Evolutionary conservation across 2,329 filamentous ascomycete species (phyloP).

Genomic region (Venturiaceae sp.): DNA sequence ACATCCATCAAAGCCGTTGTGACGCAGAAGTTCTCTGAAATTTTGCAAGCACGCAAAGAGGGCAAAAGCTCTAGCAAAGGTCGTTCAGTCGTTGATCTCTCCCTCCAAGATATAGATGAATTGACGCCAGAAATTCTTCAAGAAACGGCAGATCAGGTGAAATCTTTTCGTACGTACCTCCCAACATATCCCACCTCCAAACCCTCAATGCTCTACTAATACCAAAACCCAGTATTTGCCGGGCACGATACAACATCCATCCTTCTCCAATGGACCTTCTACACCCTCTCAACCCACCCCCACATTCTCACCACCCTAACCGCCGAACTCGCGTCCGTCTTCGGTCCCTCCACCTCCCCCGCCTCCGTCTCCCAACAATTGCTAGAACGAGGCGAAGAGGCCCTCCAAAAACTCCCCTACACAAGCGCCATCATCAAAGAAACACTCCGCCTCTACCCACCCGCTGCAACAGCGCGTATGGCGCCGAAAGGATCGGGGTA

Average conservation of each 20-base stretch:
- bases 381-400: slow-evolving; percentile 10
- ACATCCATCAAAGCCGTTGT: slow-evolving; percentile 14
- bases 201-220: no score
- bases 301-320: slow-evolving; percentile 21
- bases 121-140: slow-evolving; percentile 9
- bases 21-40: slow-evolving; percentile 10
- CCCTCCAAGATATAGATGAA: background rate
- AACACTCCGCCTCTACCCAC: slow-evolving; percentile 41
- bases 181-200: no score
- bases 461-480: slow-evolving; percentile 34
- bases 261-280: slow-evolving; percentile 19
- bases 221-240: no score
- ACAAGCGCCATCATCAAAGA: slow-evolving; percentile 45
- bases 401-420: slow-evolving; percentile 42
- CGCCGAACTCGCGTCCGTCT: slow-evolving; percentile 43
- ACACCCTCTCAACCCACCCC: slow-evolving; percentile 20
- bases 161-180: no score
- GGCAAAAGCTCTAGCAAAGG: background rate
- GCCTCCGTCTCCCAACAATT: background rate
- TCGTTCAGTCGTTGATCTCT: slow-evolving; percentile 4
- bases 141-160: slow-evolving; percentile 17
- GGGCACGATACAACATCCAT: slow-evolving; percentile 33
- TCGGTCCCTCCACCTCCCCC: slow-evolving; percentile 24
- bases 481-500: background rate
- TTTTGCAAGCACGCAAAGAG: background rate